phyloP scores from a whole-genome alignment of 805 yeast species.

The Hanseniaspora lachancei region DNA sequence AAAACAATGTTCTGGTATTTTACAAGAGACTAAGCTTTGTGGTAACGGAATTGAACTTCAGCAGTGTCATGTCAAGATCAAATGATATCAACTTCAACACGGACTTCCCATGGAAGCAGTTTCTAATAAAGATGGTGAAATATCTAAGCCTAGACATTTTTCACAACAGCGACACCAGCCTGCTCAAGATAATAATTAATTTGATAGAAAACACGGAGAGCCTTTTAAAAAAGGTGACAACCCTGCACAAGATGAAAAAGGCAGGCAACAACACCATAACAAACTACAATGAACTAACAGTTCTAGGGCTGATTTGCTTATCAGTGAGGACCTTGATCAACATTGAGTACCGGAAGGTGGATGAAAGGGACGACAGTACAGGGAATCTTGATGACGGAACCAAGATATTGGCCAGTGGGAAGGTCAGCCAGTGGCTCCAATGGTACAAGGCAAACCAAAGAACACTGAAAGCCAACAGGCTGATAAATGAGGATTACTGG shows the following conservation, averaged over 20 bases:
- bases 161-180: not conserved
- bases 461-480: not conserved
- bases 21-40: slow-evolving; percentile 5
- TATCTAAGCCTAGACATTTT: not conserved
- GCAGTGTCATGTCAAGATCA: not conserved
- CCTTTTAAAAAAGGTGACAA: not conserved
- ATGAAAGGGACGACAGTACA: not conserved
- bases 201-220: not conserved
- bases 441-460: not conserved
- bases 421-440: not conserved
- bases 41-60: not conserved
- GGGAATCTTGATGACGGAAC: slow-evolving; percentile 1
- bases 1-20: slow-evolving; percentile 2
- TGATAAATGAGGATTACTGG: slow-evolving; percentile 4
- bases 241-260: not conserved
- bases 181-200: not conserved
- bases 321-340: not conserved
- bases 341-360: not conserved
- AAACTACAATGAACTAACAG: not conserved
- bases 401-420: not conserved
- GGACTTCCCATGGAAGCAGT: slow-evolving; percentile 10
- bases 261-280: slow-evolving; percentile 3
- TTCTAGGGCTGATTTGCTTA: not conserved
- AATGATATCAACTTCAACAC: not conserved
- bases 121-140: not conserved